A percentile compares a stretch with the other conserved stretches of the same genome.
These are phyloP conservation scores for Hymenoscyphus infarciens DNA, from an alignment of 2,329 filamentous ascomycete species.

Conservation along the genomic window DNA sequence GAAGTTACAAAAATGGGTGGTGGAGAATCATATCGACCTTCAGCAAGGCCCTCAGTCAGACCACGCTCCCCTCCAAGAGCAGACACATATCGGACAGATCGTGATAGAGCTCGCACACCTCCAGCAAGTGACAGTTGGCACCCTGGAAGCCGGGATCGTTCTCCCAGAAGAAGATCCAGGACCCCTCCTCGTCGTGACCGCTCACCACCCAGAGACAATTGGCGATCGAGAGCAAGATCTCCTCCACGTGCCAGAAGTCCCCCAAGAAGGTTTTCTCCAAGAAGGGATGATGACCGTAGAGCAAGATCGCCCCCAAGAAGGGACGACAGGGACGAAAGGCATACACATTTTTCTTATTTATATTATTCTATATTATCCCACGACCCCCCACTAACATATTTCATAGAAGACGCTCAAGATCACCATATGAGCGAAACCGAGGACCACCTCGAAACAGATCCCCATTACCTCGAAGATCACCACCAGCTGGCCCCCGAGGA, in stretches of 20 bases:
- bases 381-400: neutral
- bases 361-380: neutral
- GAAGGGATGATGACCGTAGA: conserved; percentile 37
- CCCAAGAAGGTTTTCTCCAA: conserved; percentile 35
- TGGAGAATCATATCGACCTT: conserved; percentile 36
- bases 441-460: conserved; percentile 31
- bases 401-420: conserved; percentile 35
- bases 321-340: conserved; percentile 28
- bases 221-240: conserved; percentile 31
- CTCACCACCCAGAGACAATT: conserved; percentile 30
- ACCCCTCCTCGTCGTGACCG: conserved; percentile 32
- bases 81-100: conserved; percentile 29
- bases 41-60: conserved; percentile 10
- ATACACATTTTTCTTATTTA: neutral
- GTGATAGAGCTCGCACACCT: conserved; percentile 29
- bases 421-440: conserved; percentile 35
- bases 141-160: conserved; percentile 29
- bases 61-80: conserved; percentile 29
- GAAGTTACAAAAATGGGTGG: conserved; percentile 35
- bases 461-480: conserved; percentile 34
- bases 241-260: conserved; percentile 31
- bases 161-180: conserved; percentile 33
- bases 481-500: conserved; percentile 36
- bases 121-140: conserved; percentile 31
- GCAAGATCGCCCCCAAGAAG: conserved; percentile 39